Evolutionary conservation across 306 rosid species (phyloP).

Genomic region (Cajanus cajan): DNA sequence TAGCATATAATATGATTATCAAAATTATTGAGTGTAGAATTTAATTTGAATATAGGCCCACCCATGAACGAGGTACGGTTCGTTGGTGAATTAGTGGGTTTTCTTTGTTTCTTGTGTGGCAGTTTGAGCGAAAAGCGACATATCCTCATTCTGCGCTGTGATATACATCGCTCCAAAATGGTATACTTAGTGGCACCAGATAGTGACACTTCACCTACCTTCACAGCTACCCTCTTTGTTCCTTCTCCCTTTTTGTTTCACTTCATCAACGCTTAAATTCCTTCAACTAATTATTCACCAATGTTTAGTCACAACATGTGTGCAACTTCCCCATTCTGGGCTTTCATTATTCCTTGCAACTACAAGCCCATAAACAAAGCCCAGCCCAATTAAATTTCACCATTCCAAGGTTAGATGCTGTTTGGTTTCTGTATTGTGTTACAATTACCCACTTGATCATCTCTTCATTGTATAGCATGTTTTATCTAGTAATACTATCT

Average conservation of each 20-base stretch:
- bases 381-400: neutral
- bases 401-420: too few species aligned
- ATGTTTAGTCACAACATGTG: slow-evolving; percentile 24
- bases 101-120: slow-evolving; percentile 36
- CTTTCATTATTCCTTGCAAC: slow-evolving; percentile 23
- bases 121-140: slow-evolving; percentile 46
- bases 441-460: neutral
- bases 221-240: slow-evolving; percentile 30
- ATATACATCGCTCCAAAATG: slow-evolving; percentile 35
- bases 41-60: neutral
- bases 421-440: neutral
- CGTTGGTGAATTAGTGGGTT: slow-evolving; percentile 49
- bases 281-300: slow-evolving; percentile 33
- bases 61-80: slow-evolving; percentile 38
- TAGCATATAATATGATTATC: neutral
- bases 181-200: slow-evolving; percentile 41
- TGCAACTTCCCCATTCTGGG: slow-evolving; percentile 12
- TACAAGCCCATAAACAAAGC: slow-evolving; percentile 25
- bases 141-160: slow-evolving; percentile 37
- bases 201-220: slow-evolving; percentile 54
- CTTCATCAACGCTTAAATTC: slow-evolving; percentile 28
- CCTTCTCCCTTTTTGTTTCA: slow-evolving; percentile 23
- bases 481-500: neutral
- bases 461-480: neutral
- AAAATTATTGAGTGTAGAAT: neutral